Evolutionary conservation across 2,329 filamentous ascomycete species (phyloP).

Genomic region (Dothideomycetidae sp.): DNA sequence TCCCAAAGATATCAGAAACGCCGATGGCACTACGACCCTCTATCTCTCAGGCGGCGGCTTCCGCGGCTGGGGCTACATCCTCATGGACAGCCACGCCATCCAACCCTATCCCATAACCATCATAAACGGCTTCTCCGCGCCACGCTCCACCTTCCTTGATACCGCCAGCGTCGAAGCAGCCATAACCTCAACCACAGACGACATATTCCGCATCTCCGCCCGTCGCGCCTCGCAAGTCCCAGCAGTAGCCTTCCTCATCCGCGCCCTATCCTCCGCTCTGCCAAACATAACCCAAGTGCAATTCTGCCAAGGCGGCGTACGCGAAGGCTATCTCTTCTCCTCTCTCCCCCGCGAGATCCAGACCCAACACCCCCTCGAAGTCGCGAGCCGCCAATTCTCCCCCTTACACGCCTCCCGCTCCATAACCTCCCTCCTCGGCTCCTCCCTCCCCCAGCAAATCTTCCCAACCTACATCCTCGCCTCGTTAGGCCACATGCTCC

Average conservation of each 20-base stretch:
- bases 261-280: constrained; percentile 54
- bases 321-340: constrained; percentile 69
- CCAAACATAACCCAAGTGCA: constrained; percentile 58
- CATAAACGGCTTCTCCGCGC: constrained; percentile 63
- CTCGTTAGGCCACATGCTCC: constrained; percentile 47
- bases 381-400: constrained; percentile 43
- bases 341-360: constrained; percentile 46
- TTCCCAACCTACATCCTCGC: constrained; percentile 36
- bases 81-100: constrained; percentile 63
- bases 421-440: constrained; percentile 36
- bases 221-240: constrained; percentile 68
- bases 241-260: constrained; percentile 68
- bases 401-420: constrained; percentile 24
- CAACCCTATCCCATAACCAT: constrained; percentile 71
- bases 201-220: constrained; percentile 60
- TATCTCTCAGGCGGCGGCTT: constrained; percentile 87
- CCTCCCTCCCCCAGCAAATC: constrained; percentile 30
- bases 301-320: constrained; percentile 78
- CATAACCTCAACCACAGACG: constrained; percentile 17
- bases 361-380: constrained; percentile 51
- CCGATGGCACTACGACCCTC: constrained; percentile 45
- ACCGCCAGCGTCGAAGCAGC: constrained; percentile 32
- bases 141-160: constrained; percentile 46
- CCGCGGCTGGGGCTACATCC: constrained; percentile 75
- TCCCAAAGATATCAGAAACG: constrained; percentile 23